A percentile compares a stretch with the other conserved stretches of the same genome.
Evolutionary conservation across 371 early-diverging fungal species (phyloP).

Genomic region (Mucor plumbeus): DNA sequence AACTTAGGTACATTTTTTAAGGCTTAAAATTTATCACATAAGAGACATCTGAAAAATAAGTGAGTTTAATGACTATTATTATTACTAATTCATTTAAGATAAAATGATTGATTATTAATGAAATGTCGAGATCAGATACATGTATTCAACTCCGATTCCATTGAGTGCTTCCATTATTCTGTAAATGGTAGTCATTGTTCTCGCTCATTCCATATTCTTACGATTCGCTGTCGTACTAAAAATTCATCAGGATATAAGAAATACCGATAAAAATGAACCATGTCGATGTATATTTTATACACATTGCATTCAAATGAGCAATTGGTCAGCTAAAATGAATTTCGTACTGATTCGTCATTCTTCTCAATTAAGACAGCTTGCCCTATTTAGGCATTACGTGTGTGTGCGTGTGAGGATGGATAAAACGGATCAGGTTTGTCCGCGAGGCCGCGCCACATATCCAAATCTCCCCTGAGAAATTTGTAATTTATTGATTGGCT

Average conservation of each 20-base stretch:
- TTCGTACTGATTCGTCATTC: neutral
- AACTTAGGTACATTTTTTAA: neutral
- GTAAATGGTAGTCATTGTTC: conserved; percentile 4
- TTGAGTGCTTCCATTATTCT: conserved; percentile 5
- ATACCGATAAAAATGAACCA: neutral
- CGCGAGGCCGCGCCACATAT: neutral
- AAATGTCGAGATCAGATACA: neutral
- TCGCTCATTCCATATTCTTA: neutral
- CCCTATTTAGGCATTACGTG: neutral
- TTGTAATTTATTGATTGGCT: neutral
- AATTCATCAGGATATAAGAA: neutral
- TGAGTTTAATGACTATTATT: neutral
- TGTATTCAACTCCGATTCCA: neutral
- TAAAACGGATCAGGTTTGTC: neutral
- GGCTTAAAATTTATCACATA: neutral
- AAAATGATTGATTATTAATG: neutral
- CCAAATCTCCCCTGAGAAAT: neutral
- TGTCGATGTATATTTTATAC: too few relatives aligned
- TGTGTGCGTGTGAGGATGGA: neutral
- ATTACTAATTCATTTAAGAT: neutral
- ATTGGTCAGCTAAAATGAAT: neutral
- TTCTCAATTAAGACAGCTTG: neutral
- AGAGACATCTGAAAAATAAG: neutral
- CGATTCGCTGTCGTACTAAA: neutral
- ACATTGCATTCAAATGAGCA: neutral